Conservation (phyloP, 192 early-diverging fungal genomes). For the Entomortierella parvispora region DNA sequence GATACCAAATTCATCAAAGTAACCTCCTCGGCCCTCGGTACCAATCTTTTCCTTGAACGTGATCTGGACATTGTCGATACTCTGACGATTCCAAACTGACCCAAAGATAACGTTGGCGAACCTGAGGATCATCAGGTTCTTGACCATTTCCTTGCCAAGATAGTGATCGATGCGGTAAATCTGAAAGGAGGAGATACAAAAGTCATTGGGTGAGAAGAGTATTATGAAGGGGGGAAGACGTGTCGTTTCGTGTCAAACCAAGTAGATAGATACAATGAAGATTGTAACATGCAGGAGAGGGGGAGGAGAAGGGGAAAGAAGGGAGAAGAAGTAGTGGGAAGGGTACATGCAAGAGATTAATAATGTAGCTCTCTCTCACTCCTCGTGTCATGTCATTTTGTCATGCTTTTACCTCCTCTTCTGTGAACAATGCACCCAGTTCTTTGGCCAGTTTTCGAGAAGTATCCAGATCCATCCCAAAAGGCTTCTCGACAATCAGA, state of each 20-base stretch:
- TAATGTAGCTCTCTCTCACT: not conserved
- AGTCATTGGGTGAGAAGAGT: not conserved
- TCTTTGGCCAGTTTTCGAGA: constrained; percentile 77
- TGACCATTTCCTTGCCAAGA: constrained; percentile 99
- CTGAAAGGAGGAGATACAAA: constrained; percentile 45
- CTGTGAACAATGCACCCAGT: constrained; percentile 81
- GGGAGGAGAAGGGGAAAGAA: not conserved
- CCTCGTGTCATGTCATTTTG: not conserved
- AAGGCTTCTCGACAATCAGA: constrained; percentile 97
- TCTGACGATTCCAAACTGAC: constrained; percentile 88
- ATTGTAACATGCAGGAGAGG: not conserved
- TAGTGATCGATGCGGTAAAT: constrained; percentile 99
- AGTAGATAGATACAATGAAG: too few relatives aligned
- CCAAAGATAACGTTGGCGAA: constrained; percentile 97
- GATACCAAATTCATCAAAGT: constrained; percentile 99
- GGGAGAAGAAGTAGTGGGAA: too few relatives aligned
- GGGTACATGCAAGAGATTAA: not conserved
- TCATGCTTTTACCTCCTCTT: constrained; percentile 77
- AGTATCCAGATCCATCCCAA: constrained; percentile 92
- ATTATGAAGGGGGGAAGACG: not conserved
- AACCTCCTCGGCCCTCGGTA: constrained; percentile 96
- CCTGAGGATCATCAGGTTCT: constrained; percentile 92
- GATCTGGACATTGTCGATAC: constrained; percentile 95
- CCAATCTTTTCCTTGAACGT: constrained; percentile 98
- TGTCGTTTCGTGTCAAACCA: not conserved